Conservation (phyloP, 805 yeast genomes). For the Candida pseudoglaebosa region DNA sequence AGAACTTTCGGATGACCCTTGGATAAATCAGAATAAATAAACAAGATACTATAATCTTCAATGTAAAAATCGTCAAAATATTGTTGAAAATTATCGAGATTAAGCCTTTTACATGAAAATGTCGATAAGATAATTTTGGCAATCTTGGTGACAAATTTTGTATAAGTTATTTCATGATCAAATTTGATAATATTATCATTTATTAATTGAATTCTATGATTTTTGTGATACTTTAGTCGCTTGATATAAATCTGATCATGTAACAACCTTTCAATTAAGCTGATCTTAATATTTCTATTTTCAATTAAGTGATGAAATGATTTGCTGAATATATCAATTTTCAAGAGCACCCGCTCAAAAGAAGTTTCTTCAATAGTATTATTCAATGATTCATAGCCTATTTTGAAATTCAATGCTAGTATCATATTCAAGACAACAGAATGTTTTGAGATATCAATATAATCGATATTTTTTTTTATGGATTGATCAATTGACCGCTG, state of each 20-base stretch:
- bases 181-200: slow-evolving; percentile 4
- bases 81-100: background rate
- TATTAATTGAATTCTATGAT: background rate
- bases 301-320: slow-evolving; percentile 10
- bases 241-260: slow-evolving; percentile 8
- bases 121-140: slow-evolving; percentile 4
- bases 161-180: slow-evolving; percentile 5
- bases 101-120: slow-evolving; percentile 1
- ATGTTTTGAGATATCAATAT: slow-evolving; percentile 2
- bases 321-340: slow-evolving; percentile 15
- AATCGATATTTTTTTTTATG: background rate
- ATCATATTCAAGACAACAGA: background rate
- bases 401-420: slow-evolving; percentile 1
- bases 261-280: slow-evolving; percentile 6
- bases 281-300: slow-evolving; percentile 8
- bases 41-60: slow-evolving; percentile 21
- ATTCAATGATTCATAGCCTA: background rate
- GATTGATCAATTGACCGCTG: background rate
- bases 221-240: background rate
- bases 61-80: slow-evolving; percentile 8
- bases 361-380: background rate
- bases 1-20: slow-evolving; percentile 17
- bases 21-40: slow-evolving; percentile 18
- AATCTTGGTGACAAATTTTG: slow-evolving; percentile 5
- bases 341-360: slow-evolving; percentile 18